Evolutionary conservation across 805 yeast genomes (phyloP).

Genomic region (Komagataella pastoris): DNA sequence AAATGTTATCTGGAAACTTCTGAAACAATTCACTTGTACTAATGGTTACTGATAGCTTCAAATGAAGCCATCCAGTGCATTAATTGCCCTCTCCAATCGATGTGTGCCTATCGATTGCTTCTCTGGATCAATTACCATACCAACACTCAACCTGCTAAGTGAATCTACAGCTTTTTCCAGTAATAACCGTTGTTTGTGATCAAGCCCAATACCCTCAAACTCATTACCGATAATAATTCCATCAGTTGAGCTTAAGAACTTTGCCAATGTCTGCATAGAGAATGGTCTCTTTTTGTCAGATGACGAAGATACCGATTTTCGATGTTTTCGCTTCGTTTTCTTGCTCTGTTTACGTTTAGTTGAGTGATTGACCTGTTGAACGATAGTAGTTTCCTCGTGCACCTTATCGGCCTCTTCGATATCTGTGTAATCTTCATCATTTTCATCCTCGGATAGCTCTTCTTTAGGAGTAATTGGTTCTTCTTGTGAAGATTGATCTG

Average conservation of each 20-base stretch:
- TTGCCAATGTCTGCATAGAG: constrained; percentile 30
- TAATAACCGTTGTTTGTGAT: constrained; percentile 62
- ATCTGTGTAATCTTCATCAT: constrained; percentile 7
- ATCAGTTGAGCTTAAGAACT: constrained; percentile 40
- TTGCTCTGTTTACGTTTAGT: background rate
- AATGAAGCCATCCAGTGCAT: constrained; percentile 72
- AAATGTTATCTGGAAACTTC: too few relatives aligned
- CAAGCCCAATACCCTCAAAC: constrained; percentile 60
- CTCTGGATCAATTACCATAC: constrained; percentile 76
- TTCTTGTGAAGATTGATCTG: background rate
- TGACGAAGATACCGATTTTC: constrained; percentile 8
- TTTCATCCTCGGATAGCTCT: constrained; percentile 1
- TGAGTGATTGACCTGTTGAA: background rate
- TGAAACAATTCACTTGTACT: too few relatives aligned
- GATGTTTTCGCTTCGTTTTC: constrained; percentile 4
- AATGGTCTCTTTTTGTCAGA: constrained; percentile 16
- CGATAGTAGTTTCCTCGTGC: background rate
- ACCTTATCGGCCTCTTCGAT: constrained; percentile 1
- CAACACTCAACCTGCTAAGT: constrained; percentile 74
- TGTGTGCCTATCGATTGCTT: constrained; percentile 71
- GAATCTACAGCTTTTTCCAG: constrained; percentile 82
- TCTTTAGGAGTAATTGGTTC: constrained; percentile 1
- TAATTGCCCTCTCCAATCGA: constrained; percentile 68
- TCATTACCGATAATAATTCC: constrained; percentile 57
- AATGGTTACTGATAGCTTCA: background rate